These are phyloP conservation scores for Perkinsus chesapeaki DNA, from an alignment of 169 alveolate species.

Conservation along the genomic window DNA sequence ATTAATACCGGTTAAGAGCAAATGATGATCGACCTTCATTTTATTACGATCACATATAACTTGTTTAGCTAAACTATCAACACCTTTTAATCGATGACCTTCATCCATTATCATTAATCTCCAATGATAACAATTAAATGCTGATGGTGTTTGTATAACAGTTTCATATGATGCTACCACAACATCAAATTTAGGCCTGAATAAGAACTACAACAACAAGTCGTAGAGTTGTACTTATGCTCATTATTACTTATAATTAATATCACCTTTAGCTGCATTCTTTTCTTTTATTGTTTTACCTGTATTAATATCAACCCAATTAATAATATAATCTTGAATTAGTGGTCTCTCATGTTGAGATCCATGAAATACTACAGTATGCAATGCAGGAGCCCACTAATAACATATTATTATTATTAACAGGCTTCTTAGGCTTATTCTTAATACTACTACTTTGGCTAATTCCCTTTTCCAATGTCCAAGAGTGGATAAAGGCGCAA, in stretches of 20 bases:
- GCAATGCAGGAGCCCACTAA: not conserved
- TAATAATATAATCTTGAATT: not conserved
- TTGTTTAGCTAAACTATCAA: not conserved
- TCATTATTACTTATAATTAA: not conserved
- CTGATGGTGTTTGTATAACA: not conserved
- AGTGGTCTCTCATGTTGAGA: not conserved
- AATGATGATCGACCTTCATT: not conserved
- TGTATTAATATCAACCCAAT: not conserved
- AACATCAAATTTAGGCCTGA: not conserved
- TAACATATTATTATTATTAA: not conserved
- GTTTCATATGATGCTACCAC: not conserved
- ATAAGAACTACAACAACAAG: not conserved
- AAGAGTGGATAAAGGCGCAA: not conserved
- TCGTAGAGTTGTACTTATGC: not conserved
- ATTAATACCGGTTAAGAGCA: not conserved
- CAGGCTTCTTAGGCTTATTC: not conserved
- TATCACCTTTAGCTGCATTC: not conserved
- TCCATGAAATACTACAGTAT: not conserved
- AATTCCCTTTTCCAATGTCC: not conserved
- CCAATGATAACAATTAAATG: not conserved
- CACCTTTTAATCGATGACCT: not conserved
- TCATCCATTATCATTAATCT: not conserved
- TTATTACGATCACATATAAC: not conserved
- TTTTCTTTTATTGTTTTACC: not conserved
- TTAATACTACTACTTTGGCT: not conserved